Base-by-base conservation (phyloP, 148 eudicot genomes). In the Chenopodium suecicum region DNA sequence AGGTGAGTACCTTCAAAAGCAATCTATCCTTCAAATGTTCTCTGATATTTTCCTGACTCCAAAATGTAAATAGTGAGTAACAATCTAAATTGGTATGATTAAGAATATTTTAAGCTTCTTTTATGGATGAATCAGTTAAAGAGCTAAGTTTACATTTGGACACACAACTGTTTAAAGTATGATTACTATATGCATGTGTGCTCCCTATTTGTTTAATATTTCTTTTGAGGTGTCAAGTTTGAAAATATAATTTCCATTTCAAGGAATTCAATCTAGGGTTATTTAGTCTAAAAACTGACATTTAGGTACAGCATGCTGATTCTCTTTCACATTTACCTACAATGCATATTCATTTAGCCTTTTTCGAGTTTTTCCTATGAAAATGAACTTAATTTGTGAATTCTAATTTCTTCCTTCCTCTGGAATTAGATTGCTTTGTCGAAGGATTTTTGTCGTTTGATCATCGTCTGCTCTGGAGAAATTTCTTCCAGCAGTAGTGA, bases 401-500 rank as follows among this genome's bases (percentile, higher is more conserved):
- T 44, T n/a, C 10, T 70, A 14, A 29, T 64, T 32, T 29, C 60
- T 14, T 31, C 50, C 27, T 41, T 70, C 63, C 37, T 68, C 31
- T 73, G 74, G 77, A 41, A 50, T 80, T 78, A 95, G 99, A 91
- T 94, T 89, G 93, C 95, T 78, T 86, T 96, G 89, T 93, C 95
- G 34, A 92, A 90, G 86, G 98, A 96, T 87, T 89, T 96, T 84
- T 87, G 94, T 89, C 94, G 91, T 86, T 82, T 94, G 82, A 84
- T 86, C 82, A 88, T 90, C 81, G 78, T 91, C 41, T 96, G 97
- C 89, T 85, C 89, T 60, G 98, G 98, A 74, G 89, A 89, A 80
- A 79, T 91, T 54, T 75, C 79, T 54, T 73, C 86, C 83, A 79
- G 81, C 34, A 75, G 78, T 27, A 76, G 79, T 82, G 87, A 86